Conservation (phyloP, 1,284 basidiomycete genomes). For the Irpex lacteus region DNA sequence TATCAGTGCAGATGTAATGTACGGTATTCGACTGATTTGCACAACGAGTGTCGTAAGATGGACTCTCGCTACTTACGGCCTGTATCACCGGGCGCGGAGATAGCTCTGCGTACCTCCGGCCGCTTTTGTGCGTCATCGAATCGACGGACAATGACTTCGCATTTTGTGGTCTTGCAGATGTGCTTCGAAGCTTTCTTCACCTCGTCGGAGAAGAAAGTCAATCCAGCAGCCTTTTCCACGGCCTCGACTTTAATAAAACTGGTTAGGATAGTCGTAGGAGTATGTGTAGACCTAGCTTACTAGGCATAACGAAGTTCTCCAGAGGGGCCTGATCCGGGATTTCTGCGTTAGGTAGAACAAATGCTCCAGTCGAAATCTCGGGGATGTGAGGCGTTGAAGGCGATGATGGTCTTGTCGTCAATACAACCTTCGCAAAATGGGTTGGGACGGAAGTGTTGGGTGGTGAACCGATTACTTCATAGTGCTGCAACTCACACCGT, state of each 20-base stretch:
- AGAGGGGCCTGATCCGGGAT: slow-evolving; percentile 85
- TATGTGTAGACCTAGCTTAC: slow-evolving; percentile 42
- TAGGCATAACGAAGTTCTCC: slow-evolving; percentile 77
- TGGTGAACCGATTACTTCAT: slow-evolving; percentile 93
- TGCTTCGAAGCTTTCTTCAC: slow-evolving; percentile 82
- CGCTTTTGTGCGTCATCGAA: slow-evolving; percentile 86
- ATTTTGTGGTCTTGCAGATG: slow-evolving; percentile 85
- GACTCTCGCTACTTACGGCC: neutral
- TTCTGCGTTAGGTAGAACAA: slow-evolving; percentile 87
- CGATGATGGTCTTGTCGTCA: slow-evolving; percentile 75
- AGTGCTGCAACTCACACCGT: slow-evolving; percentile 45
- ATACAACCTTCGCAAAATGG: slow-evolving; percentile 96
- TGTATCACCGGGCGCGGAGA: slow-evolving; percentile 42
- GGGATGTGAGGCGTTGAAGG: slow-evolving; percentile 66
- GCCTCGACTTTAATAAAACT: slow-evolving; percentile 61
- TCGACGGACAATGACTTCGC: slow-evolving; percentile 78
- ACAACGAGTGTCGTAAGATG: neutral
- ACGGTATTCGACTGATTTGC: neutral
- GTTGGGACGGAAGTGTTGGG: slow-evolving; percentile 93
- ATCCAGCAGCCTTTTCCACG: slow-evolving; percentile 89
- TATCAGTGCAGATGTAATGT: neutral
- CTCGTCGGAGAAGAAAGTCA: slow-evolving; percentile 84
- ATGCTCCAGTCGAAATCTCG: slow-evolving; percentile 88
- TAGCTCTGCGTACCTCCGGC: slow-evolving; percentile 44
- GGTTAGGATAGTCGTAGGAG: neutral